Base-by-base conservation (phyloP, 495 filamentous ascomycete genomes). In the Tuber brumale region DNA sequence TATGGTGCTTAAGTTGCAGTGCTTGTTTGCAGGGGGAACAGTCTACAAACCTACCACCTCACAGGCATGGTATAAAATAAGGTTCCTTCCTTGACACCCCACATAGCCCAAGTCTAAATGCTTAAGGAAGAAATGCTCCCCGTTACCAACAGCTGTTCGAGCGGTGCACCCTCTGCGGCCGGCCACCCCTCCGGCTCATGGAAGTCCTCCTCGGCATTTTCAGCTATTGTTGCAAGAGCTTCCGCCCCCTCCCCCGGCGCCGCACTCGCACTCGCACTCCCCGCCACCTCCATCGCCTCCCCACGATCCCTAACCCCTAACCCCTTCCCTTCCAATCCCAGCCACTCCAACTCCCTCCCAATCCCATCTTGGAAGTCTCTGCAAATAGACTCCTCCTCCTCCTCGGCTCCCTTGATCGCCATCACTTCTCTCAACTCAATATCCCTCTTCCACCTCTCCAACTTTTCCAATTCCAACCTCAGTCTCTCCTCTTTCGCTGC, bases 71-170 rank as follows among this genome's bases (percentile, higher is more conserved):
- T 66, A 35, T 66, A 66, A 66, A 12, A 66, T 7, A 31, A 66
- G 16, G 27, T 1, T 7, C 2, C 27, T 10, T 35, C 57, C 19
- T 31, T 18, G 27, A 35, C 27, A 27, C 27, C 10, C 57, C 57
- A 66, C 12, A 35, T 31, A 35, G 12, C 57, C 57, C 57, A 66
- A 31, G 35, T 66, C 57, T 66, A 66, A 35, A 35, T 66, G 2
- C 31, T 66, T 12, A 66, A 35, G 0, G 57, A 8, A 66, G 57
- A 66, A 18, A 66, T 35, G 31, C 27, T 35, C 27, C 12, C 57
- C 27, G 27, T 82, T 89, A 88, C 89, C 88, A 89, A 87, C 88
- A 91, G 35, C 89, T 88, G 81, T 91, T 89, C 27, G 90, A 80
- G 79, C 89, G 88, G 1, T 90, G 77, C 2, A 88, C 37, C 76